Percentiles rank a stretch among this genome's conserved stretches.
Evolutionary conservation across 345 rosid genomes (phyloP).

Genomic region (Eutrema heterophyllum): DNA sequence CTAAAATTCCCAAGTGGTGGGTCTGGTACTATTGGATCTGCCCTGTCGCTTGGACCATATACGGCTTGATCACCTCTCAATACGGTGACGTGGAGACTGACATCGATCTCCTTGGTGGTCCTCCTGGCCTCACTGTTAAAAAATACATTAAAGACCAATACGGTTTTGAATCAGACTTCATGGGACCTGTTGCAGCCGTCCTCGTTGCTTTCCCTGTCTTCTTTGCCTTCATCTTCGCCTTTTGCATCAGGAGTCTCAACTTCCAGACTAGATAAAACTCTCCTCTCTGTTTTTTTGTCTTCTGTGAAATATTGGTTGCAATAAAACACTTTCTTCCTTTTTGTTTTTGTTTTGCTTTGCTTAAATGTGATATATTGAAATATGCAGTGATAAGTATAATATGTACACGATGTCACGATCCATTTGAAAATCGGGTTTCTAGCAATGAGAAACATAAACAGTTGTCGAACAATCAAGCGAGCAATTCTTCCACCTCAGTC

Average conservation of each 20-base stretch:
- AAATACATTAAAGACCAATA: constrained; percentile 44
- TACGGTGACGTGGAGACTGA: constrained; percentile 45
- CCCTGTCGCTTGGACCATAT: constrained; percentile 77
- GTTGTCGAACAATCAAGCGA: no score
- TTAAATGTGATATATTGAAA: neutral
- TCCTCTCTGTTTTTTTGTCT: neutral
- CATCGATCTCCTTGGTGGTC: constrained; percentile 37
- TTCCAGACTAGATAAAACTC: constrained; percentile 49
- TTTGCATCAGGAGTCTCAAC: constrained; percentile 69
- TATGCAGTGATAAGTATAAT: neutral
- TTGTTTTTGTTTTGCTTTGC: neutral
- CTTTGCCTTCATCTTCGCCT: constrained; percentile 74
- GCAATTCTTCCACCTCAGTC: no score
- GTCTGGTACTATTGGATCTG: constrained; percentile 89
- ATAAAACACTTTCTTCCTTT: neutral
- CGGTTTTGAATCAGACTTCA: constrained; percentile 66
- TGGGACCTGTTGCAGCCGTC: constrained; percentile 64
- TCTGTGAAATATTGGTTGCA: neutral
- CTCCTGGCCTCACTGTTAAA: constrained; percentile 29
- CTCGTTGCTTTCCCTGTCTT: constrained; percentile 54
- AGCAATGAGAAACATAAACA: neutral
- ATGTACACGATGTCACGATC: neutral
- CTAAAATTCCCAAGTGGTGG: constrained; percentile 88
- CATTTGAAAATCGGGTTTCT: neutral
- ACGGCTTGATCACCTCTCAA: constrained; percentile 59